Conservation (phyloP, 2,329 filamentous ascomycete species). For the Aureobasidium vineae region DNA sequence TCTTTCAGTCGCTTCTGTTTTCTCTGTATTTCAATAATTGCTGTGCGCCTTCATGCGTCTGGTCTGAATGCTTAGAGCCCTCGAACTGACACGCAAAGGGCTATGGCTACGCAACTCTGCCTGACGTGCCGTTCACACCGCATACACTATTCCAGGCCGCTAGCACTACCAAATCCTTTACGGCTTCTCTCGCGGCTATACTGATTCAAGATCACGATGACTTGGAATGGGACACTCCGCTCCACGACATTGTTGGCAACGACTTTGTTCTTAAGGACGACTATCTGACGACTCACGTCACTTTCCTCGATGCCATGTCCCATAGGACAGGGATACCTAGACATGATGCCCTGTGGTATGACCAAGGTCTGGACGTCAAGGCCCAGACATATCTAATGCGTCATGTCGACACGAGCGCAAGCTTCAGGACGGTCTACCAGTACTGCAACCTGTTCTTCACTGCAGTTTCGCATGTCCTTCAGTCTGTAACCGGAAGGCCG, state of each 20-base stretch:
- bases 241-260: conserved; percentile 39
- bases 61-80: background rate
- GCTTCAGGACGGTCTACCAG: conserved; percentile 46
- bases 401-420: conserved; percentile 42
- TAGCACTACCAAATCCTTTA: conserved; percentile 39
- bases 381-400: conserved; percentile 46
- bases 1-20: background rate
- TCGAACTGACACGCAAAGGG: conserved; percentile 26
- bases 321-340: conserved; percentile 41
- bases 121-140: conserved; percentile 31
- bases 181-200: conserved; percentile 32
- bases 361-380: conserved; percentile 35
- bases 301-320: conserved; percentile 39
- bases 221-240: conserved; percentile 39
- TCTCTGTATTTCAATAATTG: background rate
- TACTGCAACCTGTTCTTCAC: conserved; percentile 57
- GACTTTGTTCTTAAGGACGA: conserved; percentile 40
- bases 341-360: conserved; percentile 35
- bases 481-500: conserved; percentile 43
- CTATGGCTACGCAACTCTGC: conserved; percentile 31
- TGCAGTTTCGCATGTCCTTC: conserved; percentile 48
- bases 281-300: conserved; percentile 35
- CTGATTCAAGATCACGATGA: conserved; percentile 35
- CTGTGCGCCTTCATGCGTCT: background rate
- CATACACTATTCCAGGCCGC: conserved; percentile 35